Conservation (phyloP, 208 protist species). For the Crithidia thermophila region DNA sequence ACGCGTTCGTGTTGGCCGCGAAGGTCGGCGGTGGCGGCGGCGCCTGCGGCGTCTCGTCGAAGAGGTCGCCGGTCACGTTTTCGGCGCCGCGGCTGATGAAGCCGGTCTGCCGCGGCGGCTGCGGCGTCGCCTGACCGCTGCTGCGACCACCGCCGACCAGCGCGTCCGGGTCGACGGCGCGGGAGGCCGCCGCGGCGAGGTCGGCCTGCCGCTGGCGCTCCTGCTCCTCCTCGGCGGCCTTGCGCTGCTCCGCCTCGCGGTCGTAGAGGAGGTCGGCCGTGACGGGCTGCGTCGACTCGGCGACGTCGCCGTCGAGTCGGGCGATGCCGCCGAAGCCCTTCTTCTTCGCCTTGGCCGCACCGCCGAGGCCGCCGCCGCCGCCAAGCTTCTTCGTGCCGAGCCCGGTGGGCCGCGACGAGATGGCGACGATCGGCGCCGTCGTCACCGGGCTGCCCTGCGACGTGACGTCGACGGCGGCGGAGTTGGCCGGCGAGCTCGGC, state of each 20-base stretch:
- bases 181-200: slow-evolving; percentile 26
- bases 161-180: slow-evolving; percentile 26
- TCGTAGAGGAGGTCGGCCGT: slow-evolving; percentile 57
- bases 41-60: slow-evolving; percentile 26
- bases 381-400: slow-evolving; percentile 24
- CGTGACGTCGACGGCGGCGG: slow-evolving; percentile 8
- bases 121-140: slow-evolving; percentile 2
- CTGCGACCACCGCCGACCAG: slow-evolving; percentile 8
- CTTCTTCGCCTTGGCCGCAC: slow-evolving; percentile 38
- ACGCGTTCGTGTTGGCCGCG: slow-evolving; percentile 1
- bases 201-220: slow-evolving; percentile 33
- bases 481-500: slow-evolving; percentile 14
- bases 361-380: slow-evolving; percentile 17
- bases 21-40: slow-evolving; percentile 8
- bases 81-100: slow-evolving; percentile 31
- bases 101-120: slow-evolving; percentile 24
- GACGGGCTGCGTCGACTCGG: slow-evolving; percentile 59
- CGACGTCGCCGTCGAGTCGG: slow-evolving; percentile 47
- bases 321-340: slow-evolving; percentile 60
- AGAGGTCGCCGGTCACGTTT: slow-evolving; percentile 36
- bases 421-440: slow-evolving; percentile 33
- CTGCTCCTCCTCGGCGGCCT: slow-evolving; percentile 35
- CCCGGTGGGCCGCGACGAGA: slow-evolving; percentile 28
- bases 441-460: slow-evolving; percentile 34
- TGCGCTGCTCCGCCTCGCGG: slow-evolving; percentile 36